phyloP scores from a whole-genome alignment of 73 alveolate species.

The Paramecium sonneborni region DNA sequence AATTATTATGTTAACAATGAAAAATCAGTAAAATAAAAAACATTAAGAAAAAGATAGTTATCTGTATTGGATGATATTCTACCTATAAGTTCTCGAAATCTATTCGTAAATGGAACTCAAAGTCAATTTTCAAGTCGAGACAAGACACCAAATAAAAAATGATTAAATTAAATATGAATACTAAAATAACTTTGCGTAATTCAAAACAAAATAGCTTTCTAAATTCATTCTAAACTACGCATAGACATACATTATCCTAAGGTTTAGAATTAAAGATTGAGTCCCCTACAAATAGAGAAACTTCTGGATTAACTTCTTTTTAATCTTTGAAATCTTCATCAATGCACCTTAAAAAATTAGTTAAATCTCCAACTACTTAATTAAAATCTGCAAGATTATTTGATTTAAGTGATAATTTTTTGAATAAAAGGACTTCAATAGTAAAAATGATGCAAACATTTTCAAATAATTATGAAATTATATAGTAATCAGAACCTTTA shows the following conservation, averaged over 20 bases:
- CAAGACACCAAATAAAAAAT: conserved; percentile 8
- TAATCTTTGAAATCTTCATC: conserved; percentile 22
- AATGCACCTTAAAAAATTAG: not conserved
- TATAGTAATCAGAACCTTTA: conserved; percentile 41
- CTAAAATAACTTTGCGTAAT: conserved; percentile 22
- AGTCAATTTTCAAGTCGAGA: conserved; percentile 8
- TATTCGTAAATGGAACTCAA: conserved; percentile 13
- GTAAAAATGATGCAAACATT: conserved; percentile 29
- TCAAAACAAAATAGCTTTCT: not conserved
- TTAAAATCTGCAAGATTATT: not conserved
- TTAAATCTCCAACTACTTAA: not conserved
- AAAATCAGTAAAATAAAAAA: not conserved
- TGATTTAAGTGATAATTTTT: conserved; percentile 7
- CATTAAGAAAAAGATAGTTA: not conserved
- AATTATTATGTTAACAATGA: not conserved
- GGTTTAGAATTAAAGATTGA: not conserved
- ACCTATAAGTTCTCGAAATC: not conserved
- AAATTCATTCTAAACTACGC: not conserved
- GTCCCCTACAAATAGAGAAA: conserved; percentile 17
- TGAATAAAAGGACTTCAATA: not conserved
- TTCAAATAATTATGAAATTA: conserved; percentile 24
- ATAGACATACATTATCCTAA: conserved; percentile 9
- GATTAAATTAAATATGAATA: conserved; percentile 23
- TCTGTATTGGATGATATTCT: not conserved
- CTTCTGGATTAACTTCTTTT: conserved; percentile 11